Evolutionary conservation across 2,329 filamentous ascomycete genomes (phyloP).

Genomic region (Aspergillus sp.): DNA sequence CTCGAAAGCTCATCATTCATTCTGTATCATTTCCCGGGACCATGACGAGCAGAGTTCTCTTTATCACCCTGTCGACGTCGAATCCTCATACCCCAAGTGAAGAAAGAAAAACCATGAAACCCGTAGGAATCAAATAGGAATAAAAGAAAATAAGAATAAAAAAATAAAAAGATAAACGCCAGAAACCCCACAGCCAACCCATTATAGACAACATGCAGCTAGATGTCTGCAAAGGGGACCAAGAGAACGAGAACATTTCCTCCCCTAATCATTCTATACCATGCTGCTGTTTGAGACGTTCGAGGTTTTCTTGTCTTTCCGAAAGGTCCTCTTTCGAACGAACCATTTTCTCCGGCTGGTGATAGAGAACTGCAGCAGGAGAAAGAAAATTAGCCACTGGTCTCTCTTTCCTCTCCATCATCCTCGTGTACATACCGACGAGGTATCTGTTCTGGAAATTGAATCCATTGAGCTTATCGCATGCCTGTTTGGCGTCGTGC

Average conservation of each 20-base stretch:
- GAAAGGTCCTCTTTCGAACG: constrained; percentile 91
- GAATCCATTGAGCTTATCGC: constrained; percentile 99
- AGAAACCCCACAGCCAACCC: constrained; percentile 34
- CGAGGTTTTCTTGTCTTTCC: constrained; percentile 91
- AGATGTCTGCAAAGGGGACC: constrained; percentile 28
- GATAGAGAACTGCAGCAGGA: constrained; percentile 55
- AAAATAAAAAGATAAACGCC: constrained; percentile 24
- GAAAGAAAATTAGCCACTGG: constrained; percentile 20
- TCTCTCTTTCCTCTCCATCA: not conserved
- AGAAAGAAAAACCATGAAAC: constrained; percentile 22
- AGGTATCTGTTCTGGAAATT: constrained; percentile 99
- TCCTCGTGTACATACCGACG: constrained; percentile 62
- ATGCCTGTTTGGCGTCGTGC: constrained; percentile 96
- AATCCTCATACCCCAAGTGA: constrained; percentile 13
- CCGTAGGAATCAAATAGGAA: constrained; percentile 26
- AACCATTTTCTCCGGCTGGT: constrained; percentile 71
- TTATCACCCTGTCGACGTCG: constrained; percentile 23
- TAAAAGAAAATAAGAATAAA: constrained; percentile 5
- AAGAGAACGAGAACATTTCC: constrained; percentile 23
- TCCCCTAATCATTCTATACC: constrained; percentile 78
- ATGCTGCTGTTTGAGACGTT: constrained; percentile 94
- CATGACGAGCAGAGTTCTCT: constrained; percentile 14
- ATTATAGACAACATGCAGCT: constrained; percentile 25
- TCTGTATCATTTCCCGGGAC: constrained; percentile 14
- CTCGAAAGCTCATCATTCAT: constrained; percentile 13